Evolutionary conservation across 2,329 filamentous ascomycete species (phyloP), one percentile per base, ranked within the genome.

Genomic region (Claviceps purpurea): DNA sequence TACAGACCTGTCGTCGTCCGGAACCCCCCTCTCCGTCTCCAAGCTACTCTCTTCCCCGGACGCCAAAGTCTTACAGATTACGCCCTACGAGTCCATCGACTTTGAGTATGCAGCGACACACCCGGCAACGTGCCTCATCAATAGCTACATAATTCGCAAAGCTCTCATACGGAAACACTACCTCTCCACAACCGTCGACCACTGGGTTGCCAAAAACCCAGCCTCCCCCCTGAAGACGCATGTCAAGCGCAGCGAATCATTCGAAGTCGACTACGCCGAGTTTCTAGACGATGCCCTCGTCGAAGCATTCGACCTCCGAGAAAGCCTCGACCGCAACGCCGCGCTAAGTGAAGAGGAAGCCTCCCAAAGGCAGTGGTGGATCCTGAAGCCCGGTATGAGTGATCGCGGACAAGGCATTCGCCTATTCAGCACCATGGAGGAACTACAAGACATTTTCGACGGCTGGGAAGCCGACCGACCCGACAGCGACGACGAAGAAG

Each of bases 121-220:
- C 58, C 69, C 85, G 0, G 64, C 68, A 0, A 81, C 79, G 0
- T 80, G 77, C 11, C 73, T 95, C 1, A 76, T 87, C 59, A 97
- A 96, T 68, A 87, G 88, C 62, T 97, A 96, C 68, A 79, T 96
- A 63, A 94, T 97, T 65, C 86, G 93, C 61, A 97, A 97, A 73
- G 93, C 93, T 0, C 75, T 98, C 20, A 97, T 97, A 60, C 81
- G 93, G 54, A 98, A 98, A 68, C 93, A 98, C 66, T 97, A 93
- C 65, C 77, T 98, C 3, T 84, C 85, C 3, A 81, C 83, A 20
- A 96, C 90, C 0, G 79, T 95, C 22, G 78, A 86, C 47, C 84
- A 87, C 63, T 97, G 90, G 89, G 73, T 87, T 5, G 81, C 84
- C 41, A 98, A 98, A 67, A 76, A 93, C 60, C 89, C 91, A 0